These are phyloP conservation scores for Carnegiea gigantea DNA, from an alignment of 179 eudicot genomes.

Conservation along the genomic window DNA sequence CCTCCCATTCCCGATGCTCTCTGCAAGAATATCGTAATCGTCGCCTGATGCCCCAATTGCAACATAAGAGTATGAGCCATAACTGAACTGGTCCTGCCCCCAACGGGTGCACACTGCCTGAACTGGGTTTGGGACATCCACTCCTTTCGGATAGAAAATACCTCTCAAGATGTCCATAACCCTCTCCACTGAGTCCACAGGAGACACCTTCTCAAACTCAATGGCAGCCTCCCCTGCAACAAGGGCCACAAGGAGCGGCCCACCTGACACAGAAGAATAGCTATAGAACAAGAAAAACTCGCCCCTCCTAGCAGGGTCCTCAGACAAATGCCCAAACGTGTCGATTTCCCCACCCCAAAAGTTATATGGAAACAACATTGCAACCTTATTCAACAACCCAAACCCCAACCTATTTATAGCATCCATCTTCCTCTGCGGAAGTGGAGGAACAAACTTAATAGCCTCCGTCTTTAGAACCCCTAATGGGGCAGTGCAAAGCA, in stretches of 20 bases:
- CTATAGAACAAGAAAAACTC: conserved; percentile 95
- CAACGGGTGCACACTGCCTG: conserved; percentile 95
- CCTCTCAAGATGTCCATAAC: conserved; percentile 81
- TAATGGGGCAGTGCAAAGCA: conserved; percentile 78
- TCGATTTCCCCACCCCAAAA: conserved; percentile 98
- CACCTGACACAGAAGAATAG: conserved; percentile 90
- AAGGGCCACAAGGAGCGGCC: conserved; percentile 90
- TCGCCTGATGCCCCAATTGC: conserved; percentile 93
- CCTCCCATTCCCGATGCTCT: conserved; percentile 74
- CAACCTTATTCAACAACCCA: conserved; percentile 93
- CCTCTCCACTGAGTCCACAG: conserved; percentile 69
- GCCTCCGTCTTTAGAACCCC: conserved; percentile 81
- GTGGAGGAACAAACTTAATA: conserved; percentile 83
- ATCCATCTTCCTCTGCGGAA: conserved; percentile 75
- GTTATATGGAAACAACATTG: conserved; percentile 86
- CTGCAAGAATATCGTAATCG: conserved; percentile 90
- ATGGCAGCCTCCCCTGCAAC: conserved; percentile 98
- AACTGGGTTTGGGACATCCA: conserved; percentile 82
- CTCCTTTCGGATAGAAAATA: conserved; percentile 85
- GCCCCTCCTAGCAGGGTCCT: conserved; percentile 79
- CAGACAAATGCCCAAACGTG: conserved; percentile 88
- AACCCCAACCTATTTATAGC: conserved; percentile 88
- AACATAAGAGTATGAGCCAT: conserved; percentile 94
- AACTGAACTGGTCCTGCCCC: conserved; percentile 86
- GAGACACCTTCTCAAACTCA: conserved; percentile 81